Conservation (phyloP, 1,284 basidiomycete genomes). For the Sanghuangporus sanghuang region DNA sequence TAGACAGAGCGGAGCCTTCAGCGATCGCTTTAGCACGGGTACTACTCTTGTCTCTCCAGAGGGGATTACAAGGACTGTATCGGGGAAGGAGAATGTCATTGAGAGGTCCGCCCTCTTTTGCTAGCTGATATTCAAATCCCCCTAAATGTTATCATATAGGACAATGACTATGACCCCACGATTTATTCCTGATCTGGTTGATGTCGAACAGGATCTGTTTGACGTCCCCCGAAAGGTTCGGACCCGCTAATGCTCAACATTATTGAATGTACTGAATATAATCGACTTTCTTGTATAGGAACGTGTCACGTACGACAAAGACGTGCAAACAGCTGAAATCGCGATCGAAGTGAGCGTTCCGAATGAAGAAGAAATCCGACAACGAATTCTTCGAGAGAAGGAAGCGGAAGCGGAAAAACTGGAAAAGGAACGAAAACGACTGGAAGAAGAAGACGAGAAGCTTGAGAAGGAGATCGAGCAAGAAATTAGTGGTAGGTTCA, state of each 20-base stretch:
- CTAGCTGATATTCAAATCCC: too few species aligned
- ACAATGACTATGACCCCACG: constrained; percentile 50
- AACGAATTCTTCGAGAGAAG: constrained; percentile 62
- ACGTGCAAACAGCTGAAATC: constrained; percentile 80
- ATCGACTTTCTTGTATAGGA: constrained; percentile 41
- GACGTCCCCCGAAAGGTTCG: constrained; percentile 82
- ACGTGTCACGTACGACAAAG: constrained; percentile 90
- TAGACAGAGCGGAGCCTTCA: constrained; percentile 58
- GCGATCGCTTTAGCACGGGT: constrained; percentile 44
- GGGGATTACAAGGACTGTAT: constrained; percentile 32
- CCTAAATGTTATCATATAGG: not conserved
- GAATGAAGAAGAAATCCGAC: constrained; percentile 70
- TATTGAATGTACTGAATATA: constrained; percentile 1
- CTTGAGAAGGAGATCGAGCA: constrained; percentile 79
- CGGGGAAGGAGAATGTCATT: constrained; percentile 56
- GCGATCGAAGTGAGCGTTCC: constrained; percentile 42
- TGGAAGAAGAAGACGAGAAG: constrained; percentile 70
- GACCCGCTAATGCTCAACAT: not conserved
- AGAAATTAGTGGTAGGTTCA: constrained; percentile 62
- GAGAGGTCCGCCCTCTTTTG: constrained; percentile 45
- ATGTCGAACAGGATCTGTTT: constrained; percentile 84
- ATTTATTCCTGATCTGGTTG: constrained; percentile 70
- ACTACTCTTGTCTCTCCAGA: constrained; percentile 42
- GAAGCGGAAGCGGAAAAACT: constrained; percentile 62
- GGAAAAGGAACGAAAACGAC: constrained; percentile 70